Conservation (phyloP, 192 early-diverging fungal genomes). For the Coemansia guatemalensis region DNA sequence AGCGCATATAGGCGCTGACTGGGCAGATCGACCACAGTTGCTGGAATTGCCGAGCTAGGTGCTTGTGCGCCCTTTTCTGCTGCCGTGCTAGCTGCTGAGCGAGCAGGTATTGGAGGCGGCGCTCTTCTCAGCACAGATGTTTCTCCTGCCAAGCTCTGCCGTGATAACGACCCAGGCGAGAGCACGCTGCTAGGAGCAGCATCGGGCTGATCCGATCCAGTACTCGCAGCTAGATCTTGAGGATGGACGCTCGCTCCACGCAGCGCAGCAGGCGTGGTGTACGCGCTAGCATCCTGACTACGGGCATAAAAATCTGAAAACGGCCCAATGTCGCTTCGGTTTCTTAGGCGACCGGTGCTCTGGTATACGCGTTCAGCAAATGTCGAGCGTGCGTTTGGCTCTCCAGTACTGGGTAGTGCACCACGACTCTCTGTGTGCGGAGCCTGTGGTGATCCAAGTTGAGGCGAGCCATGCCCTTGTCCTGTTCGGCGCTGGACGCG, state of each 20-base stretch:
- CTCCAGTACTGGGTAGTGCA: background rate
- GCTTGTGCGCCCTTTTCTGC: background rate
- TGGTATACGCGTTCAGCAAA: constrained; percentile 51
- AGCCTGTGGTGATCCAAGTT: constrained; percentile 19
- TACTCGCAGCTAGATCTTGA: no score
- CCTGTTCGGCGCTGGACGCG: constrained; percentile 31
- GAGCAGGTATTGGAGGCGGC: background rate
- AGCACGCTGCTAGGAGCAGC: background rate
- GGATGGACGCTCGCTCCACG: no score
- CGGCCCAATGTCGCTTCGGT: background rate
- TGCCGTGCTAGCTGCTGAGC: constrained; percentile 2
- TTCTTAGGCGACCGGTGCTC: constrained; percentile 21
- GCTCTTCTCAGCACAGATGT: constrained; percentile 2
- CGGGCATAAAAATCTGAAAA: background rate
- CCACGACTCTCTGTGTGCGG: constrained; percentile 9
- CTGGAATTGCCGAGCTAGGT: constrained; percentile 37
- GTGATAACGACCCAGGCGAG: constrained; percentile 9
- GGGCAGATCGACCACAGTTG: constrained; percentile 33
- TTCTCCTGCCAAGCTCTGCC: constrained; percentile 1
- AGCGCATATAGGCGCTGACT: constrained; percentile 47
- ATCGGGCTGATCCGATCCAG: no score
- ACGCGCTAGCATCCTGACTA: no score
- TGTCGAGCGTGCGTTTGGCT: constrained; percentile 12
- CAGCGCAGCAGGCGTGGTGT: no score
- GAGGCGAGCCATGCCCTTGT: background rate